Evolutionary conservation across 2,329 filamentous ascomycete species (phyloP), one percentile per base, ranked within the genome.

Genomic region (Huntiella bhutanensis): DNA sequence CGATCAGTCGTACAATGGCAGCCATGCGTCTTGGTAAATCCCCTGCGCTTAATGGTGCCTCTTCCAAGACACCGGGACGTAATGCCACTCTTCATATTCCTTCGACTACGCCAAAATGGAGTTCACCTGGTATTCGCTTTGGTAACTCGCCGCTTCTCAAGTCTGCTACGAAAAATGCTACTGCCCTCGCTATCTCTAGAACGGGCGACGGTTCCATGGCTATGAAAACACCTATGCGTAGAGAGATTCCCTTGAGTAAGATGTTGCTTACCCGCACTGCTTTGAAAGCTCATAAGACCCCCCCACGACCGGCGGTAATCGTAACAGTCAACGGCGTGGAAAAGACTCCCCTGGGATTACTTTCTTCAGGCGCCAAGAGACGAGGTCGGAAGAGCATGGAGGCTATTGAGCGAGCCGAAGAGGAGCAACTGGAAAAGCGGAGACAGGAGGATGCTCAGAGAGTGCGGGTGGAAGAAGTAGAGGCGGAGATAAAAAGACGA

Each of bases 1-100:
- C 76, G 41, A 71, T 75, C 46, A 73, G 69, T 53, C 66, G 65
- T 33, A 70, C 70, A 0, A 55, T 76, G 5, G 68, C 72, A 52
- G 66, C 67, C 3, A 47, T 51, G 12, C 35, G 32, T 12, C 42
- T 34, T 36, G 51, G 47, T 13, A 41, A 41, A 3, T 45, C 49
- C 17, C 43, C 47, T 19, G 41, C 10, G 7, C 22, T 45, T 13
- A 45, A 34, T 15, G 22, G 32, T 36, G 32, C 15, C 12, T 13
- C 11, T 10, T 33, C 41, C 6, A 43, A 33, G 28, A 43, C 41
- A 13, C 41, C 41, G 11, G 41, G 38, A 3, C 43, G 34, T 5
- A 13, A 46, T 5, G 17, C 34, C 8, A 41, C 33, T 47, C 41
- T 50, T 1, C 17, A 45, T 8, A 41, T 45, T 16, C 41, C 41